phyloP scores from a whole-genome alignment of 768 basidiomycete genomes.

The Mrakia hoshinonis region DNA sequence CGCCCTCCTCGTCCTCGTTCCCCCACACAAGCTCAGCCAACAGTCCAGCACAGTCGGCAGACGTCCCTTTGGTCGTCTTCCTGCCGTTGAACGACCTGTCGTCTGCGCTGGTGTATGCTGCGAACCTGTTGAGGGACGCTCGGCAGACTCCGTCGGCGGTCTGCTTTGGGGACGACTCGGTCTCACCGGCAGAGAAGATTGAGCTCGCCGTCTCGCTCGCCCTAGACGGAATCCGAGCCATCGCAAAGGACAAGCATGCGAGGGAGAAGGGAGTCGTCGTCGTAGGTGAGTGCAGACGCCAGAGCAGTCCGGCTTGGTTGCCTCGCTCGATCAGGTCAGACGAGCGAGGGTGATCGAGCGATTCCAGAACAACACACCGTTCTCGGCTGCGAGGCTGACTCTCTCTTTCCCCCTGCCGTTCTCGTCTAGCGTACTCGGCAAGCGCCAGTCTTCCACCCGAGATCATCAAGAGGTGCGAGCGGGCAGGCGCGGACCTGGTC shows the following conservation, averaged over 20 bases:
- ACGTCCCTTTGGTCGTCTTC: not conserved
- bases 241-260: not conserved
- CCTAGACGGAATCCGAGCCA: not conserved
- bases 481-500: slow-evolving; percentile 17
- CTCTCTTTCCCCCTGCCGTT: not conserved
- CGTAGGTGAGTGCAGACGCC: not conserved
- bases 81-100: slow-evolving; percentile 17
- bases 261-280: slow-evolving; percentile 11
- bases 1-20: no score
- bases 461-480: slow-evolving; percentile 3
- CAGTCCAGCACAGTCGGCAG: not conserved
- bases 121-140: not conserved
- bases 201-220: not conserved
- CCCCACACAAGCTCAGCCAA: not conserved
- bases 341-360: not conserved
- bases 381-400: not conserved
- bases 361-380: not conserved
- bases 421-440: slow-evolving; percentile 11
- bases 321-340: no score
- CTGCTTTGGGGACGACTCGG: slow-evolving; percentile 10
- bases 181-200: slow-evolving; percentile 8
- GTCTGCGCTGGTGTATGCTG: slow-evolving; percentile 6
- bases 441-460: not conserved
- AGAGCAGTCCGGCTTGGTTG: not conserved
- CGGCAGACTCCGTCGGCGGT: slow-evolving; percentile 5